Percentiles rank a stretch among this genome's conserved stretches.
Evolutionary conservation across 371 early-diverging fungal species (phyloP).

Genomic region (Fennellomyces sp.): DNA sequence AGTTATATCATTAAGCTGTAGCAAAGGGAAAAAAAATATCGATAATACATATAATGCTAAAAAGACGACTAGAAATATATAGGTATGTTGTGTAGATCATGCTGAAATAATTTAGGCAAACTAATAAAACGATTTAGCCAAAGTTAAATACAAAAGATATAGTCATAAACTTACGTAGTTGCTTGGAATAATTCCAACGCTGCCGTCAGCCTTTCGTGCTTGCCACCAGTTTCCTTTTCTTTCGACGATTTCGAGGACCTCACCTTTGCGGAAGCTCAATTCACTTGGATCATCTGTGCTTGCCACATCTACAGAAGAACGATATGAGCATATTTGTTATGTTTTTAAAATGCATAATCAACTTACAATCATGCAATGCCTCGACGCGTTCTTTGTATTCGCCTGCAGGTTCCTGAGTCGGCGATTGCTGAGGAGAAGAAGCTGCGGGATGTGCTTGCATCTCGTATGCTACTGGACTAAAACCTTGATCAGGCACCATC

Average conservation of each 20-base stretch:
- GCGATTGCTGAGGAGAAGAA: slow-evolving; percentile 1
- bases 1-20: too few relatives aligned
- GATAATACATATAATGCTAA: background rate
- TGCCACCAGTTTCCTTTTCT: slow-evolving; percentile 94
- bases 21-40: too few relatives aligned
- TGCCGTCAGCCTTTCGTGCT: slow-evolving; percentile 76
- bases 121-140: background rate
- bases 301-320: slow-evolving; percentile 54
- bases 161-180: slow-evolving; percentile 64
- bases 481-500: slow-evolving; percentile 8
- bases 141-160: background rate
- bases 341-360: background rate
- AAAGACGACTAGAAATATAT: too few relatives aligned
- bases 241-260: slow-evolving; percentile 80
- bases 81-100: too few relatives aligned
- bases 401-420: slow-evolving; percentile 1
- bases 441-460: slow-evolving; percentile 17
- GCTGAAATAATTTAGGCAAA: background rate
- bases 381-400: slow-evolving; percentile 40
- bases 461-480: background rate
- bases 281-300: slow-evolving; percentile 87
- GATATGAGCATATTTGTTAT: background rate
- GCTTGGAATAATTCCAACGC: slow-evolving; percentile 84
- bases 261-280: slow-evolving; percentile 81
- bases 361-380: slow-evolving; percentile 25